Evolutionary conservation across 2,329 filamentous ascomycete species (phyloP).

Genomic region (Nothopassalora personata): DNA sequence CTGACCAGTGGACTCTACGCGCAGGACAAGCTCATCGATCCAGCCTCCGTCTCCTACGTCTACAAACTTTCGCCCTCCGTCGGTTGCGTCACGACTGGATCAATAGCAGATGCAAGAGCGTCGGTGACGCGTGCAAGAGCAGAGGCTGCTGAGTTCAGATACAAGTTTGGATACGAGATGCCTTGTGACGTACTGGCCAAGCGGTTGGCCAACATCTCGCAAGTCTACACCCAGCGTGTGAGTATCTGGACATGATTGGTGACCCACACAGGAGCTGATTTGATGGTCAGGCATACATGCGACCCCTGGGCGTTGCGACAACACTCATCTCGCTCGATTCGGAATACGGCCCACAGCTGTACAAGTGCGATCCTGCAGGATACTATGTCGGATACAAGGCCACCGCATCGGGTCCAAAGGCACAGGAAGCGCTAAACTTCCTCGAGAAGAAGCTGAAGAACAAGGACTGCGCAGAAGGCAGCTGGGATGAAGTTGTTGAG

Average conservation of each 20-base stretch:
- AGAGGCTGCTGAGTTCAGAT: slow-evolving; percentile 95
- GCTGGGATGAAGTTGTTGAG: slow-evolving; percentile 97
- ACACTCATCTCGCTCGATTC: slow-evolving; percentile 92
- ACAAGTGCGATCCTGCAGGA: slow-evolving; percentile 96
- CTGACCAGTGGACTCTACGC: slow-evolving; percentile 16
- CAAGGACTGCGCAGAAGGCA: slow-evolving; percentile 88
- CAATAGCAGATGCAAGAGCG: slow-evolving; percentile 92
- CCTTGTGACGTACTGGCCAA: slow-evolving; percentile 95
- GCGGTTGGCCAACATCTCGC: slow-evolving; percentile 96
- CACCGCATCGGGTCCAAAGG: slow-evolving; percentile 93
- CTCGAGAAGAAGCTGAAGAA: slow-evolving; percentile 99
- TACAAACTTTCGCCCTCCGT: slow-evolving; percentile 95
- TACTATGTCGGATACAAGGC: slow-evolving; percentile 99
- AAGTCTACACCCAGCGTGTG: slow-evolving; percentile 97
- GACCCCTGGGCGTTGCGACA: slow-evolving; percentile 89
- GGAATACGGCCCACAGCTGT: slow-evolving; percentile 88
- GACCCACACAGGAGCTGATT: slow-evolving; percentile 28
- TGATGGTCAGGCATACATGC: slow-evolving; percentile 77
- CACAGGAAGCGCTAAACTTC: slow-evolving; percentile 97
- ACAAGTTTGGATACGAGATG: slow-evolving; percentile 99
- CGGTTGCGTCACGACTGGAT: slow-evolving; percentile 97
- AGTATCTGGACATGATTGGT: slow-evolving; percentile 27
- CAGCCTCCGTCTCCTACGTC: slow-evolving; percentile 92
- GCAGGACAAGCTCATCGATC: slow-evolving; percentile 98
- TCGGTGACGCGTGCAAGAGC: slow-evolving; percentile 88